Conservation (phyloP, 768 basidiomycete genomes). For the Mycena vitilis region DNA sequence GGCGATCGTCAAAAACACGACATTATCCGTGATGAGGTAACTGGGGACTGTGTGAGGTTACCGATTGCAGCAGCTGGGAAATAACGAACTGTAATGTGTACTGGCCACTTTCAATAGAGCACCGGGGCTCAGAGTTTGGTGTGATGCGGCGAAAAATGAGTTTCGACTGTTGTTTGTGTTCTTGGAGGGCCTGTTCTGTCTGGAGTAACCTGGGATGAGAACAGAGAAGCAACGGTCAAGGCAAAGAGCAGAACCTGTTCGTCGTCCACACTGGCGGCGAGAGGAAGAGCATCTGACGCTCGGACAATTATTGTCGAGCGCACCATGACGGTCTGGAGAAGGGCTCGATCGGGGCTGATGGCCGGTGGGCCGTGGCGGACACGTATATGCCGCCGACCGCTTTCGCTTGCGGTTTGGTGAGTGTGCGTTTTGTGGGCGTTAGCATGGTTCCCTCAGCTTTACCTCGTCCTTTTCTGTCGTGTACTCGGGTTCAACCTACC, state of each 20-base stretch:
- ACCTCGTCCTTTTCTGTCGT: too few relatives aligned
- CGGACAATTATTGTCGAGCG: slow-evolving; percentile 88
- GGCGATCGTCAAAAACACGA: slow-evolving; percentile 94
- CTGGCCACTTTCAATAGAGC: slow-evolving; percentile 95
- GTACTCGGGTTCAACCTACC: too few relatives aligned
- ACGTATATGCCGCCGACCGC: background rate
- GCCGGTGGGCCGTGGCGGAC: background rate
- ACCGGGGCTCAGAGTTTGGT: slow-evolving; percentile 93
- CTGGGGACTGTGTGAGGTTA: slow-evolving; percentile 53
- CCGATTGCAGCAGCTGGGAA: background rate
- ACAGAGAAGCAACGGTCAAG: slow-evolving; percentile 30
- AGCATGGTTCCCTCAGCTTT: too few relatives aligned
- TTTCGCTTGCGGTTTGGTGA: too few relatives aligned
- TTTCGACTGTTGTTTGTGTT: slow-evolving; percentile 99
- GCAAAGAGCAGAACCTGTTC: slow-evolving; percentile 74
- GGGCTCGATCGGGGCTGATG: slow-evolving; percentile 14
- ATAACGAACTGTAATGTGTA: slow-evolving; percentile 92
- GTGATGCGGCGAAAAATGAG: slow-evolving; percentile 95
- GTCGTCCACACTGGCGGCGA: slow-evolving; percentile 97
- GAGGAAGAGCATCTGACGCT: slow-evolving; percentile 87
- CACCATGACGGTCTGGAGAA: slow-evolving; percentile 66
- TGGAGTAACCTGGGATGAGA: slow-evolving; percentile 47
- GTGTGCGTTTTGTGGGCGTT: too few relatives aligned
- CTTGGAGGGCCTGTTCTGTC: slow-evolving; percentile 94
- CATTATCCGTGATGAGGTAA: slow-evolving; percentile 94